These are phyloP conservation scores for Aspergillus sojae DNA, from an alignment of 2,329 filamentous ascomycete species.

Conservation along the genomic window DNA sequence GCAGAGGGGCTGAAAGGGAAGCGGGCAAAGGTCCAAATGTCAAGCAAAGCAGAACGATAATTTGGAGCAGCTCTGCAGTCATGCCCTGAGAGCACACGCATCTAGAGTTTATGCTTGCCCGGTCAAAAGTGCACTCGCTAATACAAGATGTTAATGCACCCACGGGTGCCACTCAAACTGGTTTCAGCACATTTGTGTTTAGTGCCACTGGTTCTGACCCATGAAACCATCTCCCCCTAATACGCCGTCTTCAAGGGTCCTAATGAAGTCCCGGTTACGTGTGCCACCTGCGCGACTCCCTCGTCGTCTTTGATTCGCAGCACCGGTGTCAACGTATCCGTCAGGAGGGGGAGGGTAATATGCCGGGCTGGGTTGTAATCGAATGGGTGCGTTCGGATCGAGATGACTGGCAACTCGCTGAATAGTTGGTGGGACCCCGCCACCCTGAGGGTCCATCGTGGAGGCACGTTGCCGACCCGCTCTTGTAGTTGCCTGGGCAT, in stretches of 20 bases:
- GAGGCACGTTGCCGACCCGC: slow-evolving; percentile 85
- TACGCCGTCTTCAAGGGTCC: slow-evolving; percentile 90
- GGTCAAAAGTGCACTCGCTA: slow-evolving; percentile 16
- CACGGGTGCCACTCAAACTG: slow-evolving; percentile 8
- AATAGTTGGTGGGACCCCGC: slow-evolving; percentile 87
- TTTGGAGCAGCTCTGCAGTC: slow-evolving; percentile 19
- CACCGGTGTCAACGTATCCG: slow-evolving; percentile 69
- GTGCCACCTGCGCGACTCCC: slow-evolving; percentile 67
- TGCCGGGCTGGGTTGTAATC: slow-evolving; percentile 90
- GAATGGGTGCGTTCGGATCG: slow-evolving; percentile 90
- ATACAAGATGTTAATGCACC: slow-evolving; percentile 19
- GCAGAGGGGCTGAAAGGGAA: slow-evolving; percentile 12
- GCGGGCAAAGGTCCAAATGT: slow-evolving; percentile 23
- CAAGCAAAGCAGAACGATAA: slow-evolving; percentile 18
- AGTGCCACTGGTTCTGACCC: slow-evolving; percentile 73
- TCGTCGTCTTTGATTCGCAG: slow-evolving; percentile 69
- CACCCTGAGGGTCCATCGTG: slow-evolving; percentile 94
- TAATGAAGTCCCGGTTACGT: slow-evolving; percentile 82
- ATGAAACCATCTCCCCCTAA: slow-evolving; percentile 85
- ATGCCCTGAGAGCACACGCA: slow-evolving; percentile 17
- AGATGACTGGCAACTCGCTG: slow-evolving; percentile 95
- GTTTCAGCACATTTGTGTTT: slow-evolving; percentile 28
- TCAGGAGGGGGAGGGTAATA: slow-evolving; percentile 95
- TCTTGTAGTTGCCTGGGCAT: slow-evolving; percentile 74
- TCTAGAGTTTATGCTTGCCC: slow-evolving; percentile 19